These are phyloP conservation scores for Primulina tabacum DNA, from an alignment of 257 asterid genomes.

Conservation along the genomic window DNA sequence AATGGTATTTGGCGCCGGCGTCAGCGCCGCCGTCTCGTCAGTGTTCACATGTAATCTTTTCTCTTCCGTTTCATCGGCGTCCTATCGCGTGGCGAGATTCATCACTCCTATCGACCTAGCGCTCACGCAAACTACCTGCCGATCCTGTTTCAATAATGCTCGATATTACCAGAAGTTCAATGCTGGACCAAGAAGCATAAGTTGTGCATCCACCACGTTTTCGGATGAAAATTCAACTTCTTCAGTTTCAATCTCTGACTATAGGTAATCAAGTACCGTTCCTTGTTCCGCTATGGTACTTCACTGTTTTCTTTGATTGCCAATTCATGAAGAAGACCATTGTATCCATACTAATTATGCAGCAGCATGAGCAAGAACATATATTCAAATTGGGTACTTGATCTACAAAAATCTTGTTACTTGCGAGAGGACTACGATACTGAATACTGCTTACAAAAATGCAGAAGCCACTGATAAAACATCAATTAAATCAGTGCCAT, in stretches of 20 bases:
- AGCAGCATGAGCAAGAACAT: too few species aligned
- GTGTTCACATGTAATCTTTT: conserved; percentile 30
- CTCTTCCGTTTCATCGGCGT: conserved; percentile 37
- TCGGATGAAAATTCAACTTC: conserved; percentile 37
- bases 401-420: too few species aligned
- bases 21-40: conserved; percentile 34
- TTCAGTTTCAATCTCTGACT: conserved; percentile 33
- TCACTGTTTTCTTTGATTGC: not conserved
- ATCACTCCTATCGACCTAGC: conserved; percentile 19
- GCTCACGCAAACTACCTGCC: conserved; percentile 29
- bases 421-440: too few species aligned
- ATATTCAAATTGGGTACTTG: too few species aligned
- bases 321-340: too few species aligned
- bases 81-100: conserved; percentile 28
- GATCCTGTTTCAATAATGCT: conserved; percentile 26
- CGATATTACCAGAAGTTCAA: conserved; percentile 30
- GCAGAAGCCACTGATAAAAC: too few species aligned
- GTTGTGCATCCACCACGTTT: conserved; percentile 36
- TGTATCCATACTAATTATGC: too few species aligned
- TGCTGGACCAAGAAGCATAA: conserved; percentile 32
- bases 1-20: conserved; percentile 38
- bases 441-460: too few species aligned
- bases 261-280: conserved; percentile 42
- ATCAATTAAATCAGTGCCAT: too few species aligned
- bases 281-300: not conserved